These are phyloP conservation scores for Alternaria gansuensis DNA, from an alignment of 2,329 filamentous ascomycete genomes.

Conservation along the genomic window DNA sequence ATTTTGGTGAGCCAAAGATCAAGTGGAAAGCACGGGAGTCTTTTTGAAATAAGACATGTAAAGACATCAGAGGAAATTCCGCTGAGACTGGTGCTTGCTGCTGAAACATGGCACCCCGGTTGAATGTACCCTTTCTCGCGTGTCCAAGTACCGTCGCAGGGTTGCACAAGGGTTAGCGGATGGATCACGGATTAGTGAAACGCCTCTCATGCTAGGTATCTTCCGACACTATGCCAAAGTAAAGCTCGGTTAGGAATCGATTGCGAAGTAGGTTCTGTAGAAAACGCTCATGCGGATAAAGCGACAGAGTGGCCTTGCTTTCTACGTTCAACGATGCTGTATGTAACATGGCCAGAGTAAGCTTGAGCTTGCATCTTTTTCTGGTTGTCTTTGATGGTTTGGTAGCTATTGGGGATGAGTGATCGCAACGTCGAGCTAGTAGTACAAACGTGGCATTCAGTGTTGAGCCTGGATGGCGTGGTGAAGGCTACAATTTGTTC, in stretches of 20 bases:
- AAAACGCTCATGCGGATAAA: background rate
- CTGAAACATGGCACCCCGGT: background rate
- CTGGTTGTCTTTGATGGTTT: background rate
- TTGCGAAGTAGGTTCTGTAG: slow-evolving; percentile 1
- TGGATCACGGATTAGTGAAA: background rate
- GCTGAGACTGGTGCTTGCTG: background rate
- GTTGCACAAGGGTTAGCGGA: slow-evolving; percentile 2
- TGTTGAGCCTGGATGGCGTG: background rate
- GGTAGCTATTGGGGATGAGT: background rate
- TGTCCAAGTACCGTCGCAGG: background rate
- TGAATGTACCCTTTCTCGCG: slow-evolving; percentile 7
- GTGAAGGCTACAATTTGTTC: background rate
- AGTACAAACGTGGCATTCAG: background rate
- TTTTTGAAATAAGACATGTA: background rate
- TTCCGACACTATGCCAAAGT: background rate
- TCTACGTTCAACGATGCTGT: background rate
- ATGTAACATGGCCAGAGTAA: background rate
- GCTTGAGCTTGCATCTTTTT: background rate
- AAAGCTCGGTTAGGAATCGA: background rate
- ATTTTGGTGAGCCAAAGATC: background rate
- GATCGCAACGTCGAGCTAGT: background rate
- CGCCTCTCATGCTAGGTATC: background rate
- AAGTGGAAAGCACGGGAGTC: background rate
- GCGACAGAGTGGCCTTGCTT: background rate
- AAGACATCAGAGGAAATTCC: background rate